A percentile compares a stretch with the other conserved stretches of the same genome.
These are phyloP conservation scores for Geranomyces michiganensis DNA, from an alignment of 192 early-diverging fungal species.

Conservation along the genomic window DNA sequence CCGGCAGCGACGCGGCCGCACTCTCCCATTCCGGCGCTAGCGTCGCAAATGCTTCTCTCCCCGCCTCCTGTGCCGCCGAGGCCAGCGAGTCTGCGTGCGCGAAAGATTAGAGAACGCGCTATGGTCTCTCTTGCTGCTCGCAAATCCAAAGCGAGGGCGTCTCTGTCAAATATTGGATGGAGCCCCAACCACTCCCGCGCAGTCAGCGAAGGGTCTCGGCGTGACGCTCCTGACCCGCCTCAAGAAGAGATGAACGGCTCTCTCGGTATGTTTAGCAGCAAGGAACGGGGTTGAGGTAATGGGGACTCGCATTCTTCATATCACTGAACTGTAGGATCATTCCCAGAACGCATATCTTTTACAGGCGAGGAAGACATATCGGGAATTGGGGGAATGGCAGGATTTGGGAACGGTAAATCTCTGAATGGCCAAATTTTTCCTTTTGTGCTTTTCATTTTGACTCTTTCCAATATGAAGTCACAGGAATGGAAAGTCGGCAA, in stretches of 20 bases:
- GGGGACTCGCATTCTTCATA: neutral
- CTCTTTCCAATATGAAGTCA: neutral
- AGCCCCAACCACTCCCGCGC: neutral
- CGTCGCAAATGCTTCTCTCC: neutral
- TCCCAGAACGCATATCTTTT: neutral
- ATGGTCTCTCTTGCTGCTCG: slow-evolving; percentile 23
- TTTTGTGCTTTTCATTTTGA: neutral
- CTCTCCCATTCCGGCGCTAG: too few relatives aligned
- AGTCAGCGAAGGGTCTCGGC: neutral
- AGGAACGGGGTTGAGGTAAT: too few relatives aligned
- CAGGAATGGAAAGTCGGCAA: neutral
- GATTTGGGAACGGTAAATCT: neutral
- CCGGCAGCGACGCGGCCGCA: too few relatives aligned
- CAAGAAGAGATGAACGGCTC: neutral
- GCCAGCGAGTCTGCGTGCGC: slow-evolving; percentile 22
- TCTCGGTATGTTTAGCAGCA: neutral
- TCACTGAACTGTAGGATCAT: neutral
- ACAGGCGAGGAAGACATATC: neutral
- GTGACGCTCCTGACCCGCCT: neutral
- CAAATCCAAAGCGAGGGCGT: neutral
- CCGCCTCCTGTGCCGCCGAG: slow-evolving; percentile 27
- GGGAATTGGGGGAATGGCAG: neutral
- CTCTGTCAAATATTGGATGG: neutral
- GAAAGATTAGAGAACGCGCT: slow-evolving; percentile 16
- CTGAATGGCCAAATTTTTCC: neutral